Evolutionary conservation across 148 eudicot species (phyloP).

Genomic region (Rhododendron vialii): DNA sequence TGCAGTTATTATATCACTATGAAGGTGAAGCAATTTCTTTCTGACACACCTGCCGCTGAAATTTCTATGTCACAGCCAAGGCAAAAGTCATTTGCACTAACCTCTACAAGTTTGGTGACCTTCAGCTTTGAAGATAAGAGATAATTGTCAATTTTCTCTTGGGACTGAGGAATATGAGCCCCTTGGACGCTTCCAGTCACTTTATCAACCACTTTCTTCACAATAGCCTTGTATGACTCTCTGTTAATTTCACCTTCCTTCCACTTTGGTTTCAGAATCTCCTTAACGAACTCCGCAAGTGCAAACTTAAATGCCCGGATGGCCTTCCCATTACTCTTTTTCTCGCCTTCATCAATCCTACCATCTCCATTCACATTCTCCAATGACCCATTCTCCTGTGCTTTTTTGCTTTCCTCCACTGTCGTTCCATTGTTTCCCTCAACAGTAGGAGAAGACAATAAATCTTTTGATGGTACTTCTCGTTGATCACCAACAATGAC

Average conservation of each 20-base stretch:
- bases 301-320: slow-evolving; percentile 64
- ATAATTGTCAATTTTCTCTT: slow-evolving; percentile 65
- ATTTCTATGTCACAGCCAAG: background rate
- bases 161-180: slow-evolving; percentile 54
- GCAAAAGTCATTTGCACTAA: slow-evolving; percentile 14
- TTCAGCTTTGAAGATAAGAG: slow-evolving; percentile 56
- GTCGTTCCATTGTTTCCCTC: slow-evolving; percentile 16
- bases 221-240: slow-evolving; percentile 60
- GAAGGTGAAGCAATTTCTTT: background rate
- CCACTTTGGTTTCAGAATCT: slow-evolving; percentile 68
- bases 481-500: background rate
- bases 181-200: slow-evolving; percentile 46
- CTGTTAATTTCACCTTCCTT: slow-evolving; percentile 69
- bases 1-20: background rate
- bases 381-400: slow-evolving; percentile 23
- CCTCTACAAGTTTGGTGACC: slow-evolving; percentile 73
- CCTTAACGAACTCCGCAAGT: slow-evolving; percentile 68
- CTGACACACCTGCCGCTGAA: background rate
- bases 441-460: background rate
- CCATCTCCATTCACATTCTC: slow-evolving; percentile 34
- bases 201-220: slow-evolving; percentile 79
- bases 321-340: slow-evolving; percentile 44
- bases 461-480: background rate
- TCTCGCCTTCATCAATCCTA: slow-evolving; percentile 37
- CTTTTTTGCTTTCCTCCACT: slow-evolving; percentile 26